Conservation (phyloP, 345 rosid species). For the Rubroshorea leprosula region DNA sequence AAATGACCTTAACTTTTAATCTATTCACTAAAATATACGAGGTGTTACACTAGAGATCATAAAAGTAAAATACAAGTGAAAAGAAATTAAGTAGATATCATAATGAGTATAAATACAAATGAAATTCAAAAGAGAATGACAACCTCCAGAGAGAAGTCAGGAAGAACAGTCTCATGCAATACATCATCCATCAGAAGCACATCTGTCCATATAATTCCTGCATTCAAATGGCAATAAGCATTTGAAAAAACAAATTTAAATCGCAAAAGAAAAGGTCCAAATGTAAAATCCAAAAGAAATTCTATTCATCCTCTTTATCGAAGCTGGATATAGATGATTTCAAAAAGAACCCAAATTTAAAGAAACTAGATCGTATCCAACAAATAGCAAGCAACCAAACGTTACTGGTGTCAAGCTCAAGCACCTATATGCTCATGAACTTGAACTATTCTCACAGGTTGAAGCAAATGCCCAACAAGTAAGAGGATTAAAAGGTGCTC, state of each 20-base stretch:
- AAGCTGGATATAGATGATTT: neutral
- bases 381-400: too few species aligned
- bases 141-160: constrained; percentile 72
- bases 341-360: too few species aligned
- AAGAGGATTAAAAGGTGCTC: neutral
- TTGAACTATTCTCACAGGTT: too few species aligned
- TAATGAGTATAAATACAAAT: constrained; percentile 3
- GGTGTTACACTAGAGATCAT: too few species aligned
- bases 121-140: constrained; percentile 13
- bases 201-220: constrained; percentile 86
- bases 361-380: too few species aligned
- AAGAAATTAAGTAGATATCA: neutral
- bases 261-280: constrained; percentile 12
- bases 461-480: constrained; percentile 2
- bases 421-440: too few species aligned
- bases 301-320: neutral
- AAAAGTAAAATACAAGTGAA: too few species aligned
- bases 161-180: constrained; percentile 66
- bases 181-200: constrained; percentile 83
- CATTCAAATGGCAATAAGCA: constrained; percentile 24
- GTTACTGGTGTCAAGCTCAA: too few species aligned
- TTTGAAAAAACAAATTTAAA: constrained; percentile 13
- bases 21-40: too few species aligned
- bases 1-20: too few species aligned
- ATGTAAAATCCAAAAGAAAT: constrained; percentile 10